Base-by-base conservation (phyloP, 257 asterid species). In the Lycium barbarum region DNA sequence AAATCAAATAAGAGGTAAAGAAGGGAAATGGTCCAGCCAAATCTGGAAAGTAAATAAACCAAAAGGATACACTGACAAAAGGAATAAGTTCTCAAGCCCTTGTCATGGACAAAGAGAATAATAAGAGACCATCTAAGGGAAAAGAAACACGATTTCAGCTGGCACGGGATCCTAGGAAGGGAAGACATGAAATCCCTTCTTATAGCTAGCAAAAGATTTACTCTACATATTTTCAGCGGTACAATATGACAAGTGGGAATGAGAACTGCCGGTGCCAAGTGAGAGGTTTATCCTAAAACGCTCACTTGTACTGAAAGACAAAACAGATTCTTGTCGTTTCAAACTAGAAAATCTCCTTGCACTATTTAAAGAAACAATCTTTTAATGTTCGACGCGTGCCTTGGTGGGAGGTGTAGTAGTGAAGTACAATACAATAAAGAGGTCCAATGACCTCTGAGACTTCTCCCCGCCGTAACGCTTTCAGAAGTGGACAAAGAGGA, bases 151-250 rank as follows among this genome's bases (percentile, higher is more conserved):
- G 5, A 51, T 49, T 66, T 76, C 81, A 76, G 45, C 81, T 76
- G 62, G 63, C 9, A 15, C 10, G 10, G 63, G 62, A 51, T 49
- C 63, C 47, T 22, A 51, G n/a, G 82, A 76, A 51, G 81, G 12
- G 20, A 51, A 74, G 63, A 74, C 61, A 51, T 74, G 81, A 74
- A 49, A 74, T 74, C 62, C 12, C n/a, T 51, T 74, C 62, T 74
- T 22, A 49, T 74, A 51, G 3, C 36, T 76, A 76, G 82, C 22
- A 51, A 13, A 76, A 51, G 22, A 76, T 49, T 12, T 22, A 13
- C 22, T 38, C 12, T 26, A 26, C 22, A 76, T 38, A 8, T 8
- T 70, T 70, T 70, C 54, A 40, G 45, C 51, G 38, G 54, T 7
- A 35, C 73, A 33, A 12, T 66, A 5, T 12, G 73, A 66, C 18